Percentiles rank a stretch among this genome's conserved stretches.
Conservation (phyloP, 805 yeast genomes). For the Teunomyces panamensis region DNA sequence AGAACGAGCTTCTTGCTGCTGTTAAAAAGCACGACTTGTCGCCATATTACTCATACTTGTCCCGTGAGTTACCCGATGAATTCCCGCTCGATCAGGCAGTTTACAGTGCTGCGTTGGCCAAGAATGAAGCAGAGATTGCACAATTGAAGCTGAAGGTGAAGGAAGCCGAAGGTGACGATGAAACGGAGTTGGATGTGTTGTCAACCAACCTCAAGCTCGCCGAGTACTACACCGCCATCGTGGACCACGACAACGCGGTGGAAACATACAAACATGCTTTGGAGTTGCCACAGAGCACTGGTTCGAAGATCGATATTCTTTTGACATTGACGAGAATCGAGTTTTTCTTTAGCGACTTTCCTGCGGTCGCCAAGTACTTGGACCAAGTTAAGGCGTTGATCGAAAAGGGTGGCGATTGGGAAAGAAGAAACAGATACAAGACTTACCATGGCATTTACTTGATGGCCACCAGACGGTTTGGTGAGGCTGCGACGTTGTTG, state of each 20-base stretch:
- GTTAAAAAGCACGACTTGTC: constrained; percentile 67
- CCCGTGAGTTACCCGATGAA: constrained; percentile 24
- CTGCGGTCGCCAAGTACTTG: constrained; percentile 64
- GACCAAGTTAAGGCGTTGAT: constrained; percentile 72
- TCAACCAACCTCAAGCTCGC: constrained; percentile 78
- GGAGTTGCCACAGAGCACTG: constrained; percentile 79
- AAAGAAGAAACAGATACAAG: constrained; percentile 91
- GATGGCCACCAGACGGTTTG: constrained; percentile 81
- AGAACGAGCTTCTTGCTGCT: constrained; percentile 45
- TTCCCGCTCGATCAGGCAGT: constrained; percentile 60
- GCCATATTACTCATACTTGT: constrained; percentile 74
- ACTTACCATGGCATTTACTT: constrained; percentile 84
- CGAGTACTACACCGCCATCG: constrained; percentile 81
- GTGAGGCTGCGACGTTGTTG: constrained; percentile 78
- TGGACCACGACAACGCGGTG: constrained; percentile 73
- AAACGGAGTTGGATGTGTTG: constrained; percentile 81
- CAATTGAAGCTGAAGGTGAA: constrained; percentile 53
- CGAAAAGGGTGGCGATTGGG: constrained; percentile 99
- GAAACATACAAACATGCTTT: constrained; percentile 67
- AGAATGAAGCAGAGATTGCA: constrained; percentile 55
- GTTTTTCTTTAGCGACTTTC: constrained; percentile 80
- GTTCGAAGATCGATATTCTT: constrained; percentile 83
- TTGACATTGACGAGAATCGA: constrained; percentile 84
- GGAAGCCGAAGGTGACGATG: constrained; percentile 63
- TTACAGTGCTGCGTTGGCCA: constrained; percentile 48